Evolutionary conservation across 805 yeast species (phyloP).

Genomic region (Metschnikowia reukaufii): DNA sequence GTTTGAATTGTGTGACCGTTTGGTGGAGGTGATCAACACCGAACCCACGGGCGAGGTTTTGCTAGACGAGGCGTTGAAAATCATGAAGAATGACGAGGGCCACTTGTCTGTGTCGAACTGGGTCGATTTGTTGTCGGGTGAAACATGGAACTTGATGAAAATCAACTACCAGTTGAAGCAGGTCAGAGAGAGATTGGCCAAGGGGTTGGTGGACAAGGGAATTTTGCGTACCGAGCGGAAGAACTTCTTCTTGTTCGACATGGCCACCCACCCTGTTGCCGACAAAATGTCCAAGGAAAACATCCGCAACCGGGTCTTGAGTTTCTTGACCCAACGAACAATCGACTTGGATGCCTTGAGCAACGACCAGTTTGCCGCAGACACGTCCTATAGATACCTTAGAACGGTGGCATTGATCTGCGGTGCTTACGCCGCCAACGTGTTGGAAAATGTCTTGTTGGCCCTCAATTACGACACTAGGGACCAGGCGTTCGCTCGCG

Average conservation of each 20-base stretch:
- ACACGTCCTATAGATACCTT: constrained; percentile 64
- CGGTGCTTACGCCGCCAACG: constrained; percentile 94
- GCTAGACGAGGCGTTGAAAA: constrained; percentile 86
- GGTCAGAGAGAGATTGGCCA: constrained; percentile 93
- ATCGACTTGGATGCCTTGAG: constrained; percentile 44
- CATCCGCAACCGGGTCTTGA: constrained; percentile 69
- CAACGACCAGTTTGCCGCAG: constrained; percentile 64
- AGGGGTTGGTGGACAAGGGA: constrained; percentile 97
- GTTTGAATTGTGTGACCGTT: constrained; percentile 82
- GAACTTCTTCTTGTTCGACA: constrained; percentile 90
- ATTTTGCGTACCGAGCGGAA: constrained; percentile 93
- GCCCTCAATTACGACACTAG: constrained; percentile 80
- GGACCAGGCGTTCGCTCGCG: constrained; percentile 88
- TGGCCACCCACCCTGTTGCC: constrained; percentile 97
- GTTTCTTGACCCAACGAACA: constrained; percentile 69
- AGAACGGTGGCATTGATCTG: constrained; percentile 81
- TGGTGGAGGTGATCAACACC: constrained; percentile 82
- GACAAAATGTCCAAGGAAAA: constrained; percentile 84
- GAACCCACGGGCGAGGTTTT: constrained; percentile 92
- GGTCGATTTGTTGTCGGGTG: constrained; percentile 93
- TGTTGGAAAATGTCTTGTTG: constrained; percentile 82
- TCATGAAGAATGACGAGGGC: constrained; percentile 84
- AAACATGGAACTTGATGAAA: constrained; percentile 95
- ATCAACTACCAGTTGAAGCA: constrained; percentile 94
- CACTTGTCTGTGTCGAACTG: constrained; percentile 78